Conservation (phyloP, 2,329 filamentous ascomycete species). For the Nemania abortiva region DNA sequence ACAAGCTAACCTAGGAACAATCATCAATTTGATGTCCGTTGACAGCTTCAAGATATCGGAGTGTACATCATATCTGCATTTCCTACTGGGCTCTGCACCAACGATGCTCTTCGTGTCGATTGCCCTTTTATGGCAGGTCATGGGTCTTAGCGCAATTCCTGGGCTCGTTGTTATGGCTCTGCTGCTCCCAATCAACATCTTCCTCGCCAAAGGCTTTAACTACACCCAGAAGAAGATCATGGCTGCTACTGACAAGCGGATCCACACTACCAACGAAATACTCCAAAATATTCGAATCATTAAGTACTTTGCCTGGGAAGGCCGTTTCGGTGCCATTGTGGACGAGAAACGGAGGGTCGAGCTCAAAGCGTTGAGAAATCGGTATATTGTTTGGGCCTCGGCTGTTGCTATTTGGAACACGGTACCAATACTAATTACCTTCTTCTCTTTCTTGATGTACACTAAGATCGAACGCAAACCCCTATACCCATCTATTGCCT, state of each 20-base stretch:
- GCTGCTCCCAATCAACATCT: slow-evolving; percentile 90
- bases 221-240: slow-evolving; percentile 91
- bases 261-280: slow-evolving; percentile 96
- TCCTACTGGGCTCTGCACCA: slow-evolving; percentile 91
- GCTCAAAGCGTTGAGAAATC: slow-evolving; percentile 79
- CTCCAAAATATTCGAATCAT: slow-evolving; percentile 98
- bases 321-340: slow-evolving; percentile 86
- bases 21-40: slow-evolving; percentile 99
- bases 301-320: slow-evolving; percentile 99
- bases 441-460: slow-evolving; percentile 95
- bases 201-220: slow-evolving; percentile 86
- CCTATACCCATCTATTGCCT: slow-evolving; percentile 90
- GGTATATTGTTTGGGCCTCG: slow-evolving; percentile 91
- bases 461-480: slow-evolving; percentile 90
- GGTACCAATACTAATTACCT: slow-evolving; percentile 93
- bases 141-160: slow-evolving; percentile 93
- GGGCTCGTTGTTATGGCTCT: slow-evolving; percentile 91
- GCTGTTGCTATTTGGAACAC: slow-evolving; percentile 98
- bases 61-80: slow-evolving; percentile 94
- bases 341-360: slow-evolving; percentile 88
- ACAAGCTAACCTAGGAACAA: slow-evolving; percentile 94
- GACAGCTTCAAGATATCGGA: slow-evolving; percentile 99
- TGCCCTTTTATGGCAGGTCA: slow-evolving; percentile 84
- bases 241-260: slow-evolving; percentile 92
- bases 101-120: slow-evolving; percentile 88